Evolutionary conservation across 2,329 filamentous ascomycete species (phyloP), one percentile per base, ranked within the genome.

Genomic region (Penicillium concentricum): DNA sequence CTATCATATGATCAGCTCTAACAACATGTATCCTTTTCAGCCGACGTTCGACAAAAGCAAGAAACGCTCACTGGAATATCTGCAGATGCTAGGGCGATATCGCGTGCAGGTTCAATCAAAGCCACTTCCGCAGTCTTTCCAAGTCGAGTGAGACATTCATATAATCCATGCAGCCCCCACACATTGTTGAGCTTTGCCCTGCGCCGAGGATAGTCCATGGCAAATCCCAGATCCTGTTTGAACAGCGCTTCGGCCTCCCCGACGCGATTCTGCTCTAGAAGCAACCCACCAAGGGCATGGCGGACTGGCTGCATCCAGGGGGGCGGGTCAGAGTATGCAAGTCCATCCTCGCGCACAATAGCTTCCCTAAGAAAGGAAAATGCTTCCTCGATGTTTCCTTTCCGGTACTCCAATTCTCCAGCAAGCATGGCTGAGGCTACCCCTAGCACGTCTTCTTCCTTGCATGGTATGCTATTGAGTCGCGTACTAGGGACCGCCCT

Each of bases 251-350:
- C 71, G 0, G 86, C 85, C 51, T 86, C 76, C 13, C 80, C 74
- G 0, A 81, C 73, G 9, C 74, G 75, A 0, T 81, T 82, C 65
- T 87, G 86, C 67, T 90, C 88, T 12, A 89, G 76, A 30, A 89
- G 70, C 4, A 91, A 74, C 0, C 86, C 87, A 1, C 84, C 87
- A 47, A 86, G 86, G 0, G 87, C 87, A 69, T 90, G 88, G 3
- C 87, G 77, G 0, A 84, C 82, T 0, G 87, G 87, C 67, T 88
- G 85, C 87, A 90, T 90, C 87, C 87, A 90, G 0, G 85, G 84
- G 85, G 87, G 89, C 0, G 88, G 88, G 67, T 91, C 88, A 48
- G 86, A 84, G 60, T 88, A 91, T 0, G 83, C 82, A 24, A 91
- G 78, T 0, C 68, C 70, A 62, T 88, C 86, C 62, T 89, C 86